These are phyloP conservation scores for Ceratonia siliqua DNA, from an alignment of 306 rosid genomes.

Conservation along the genomic window DNA sequence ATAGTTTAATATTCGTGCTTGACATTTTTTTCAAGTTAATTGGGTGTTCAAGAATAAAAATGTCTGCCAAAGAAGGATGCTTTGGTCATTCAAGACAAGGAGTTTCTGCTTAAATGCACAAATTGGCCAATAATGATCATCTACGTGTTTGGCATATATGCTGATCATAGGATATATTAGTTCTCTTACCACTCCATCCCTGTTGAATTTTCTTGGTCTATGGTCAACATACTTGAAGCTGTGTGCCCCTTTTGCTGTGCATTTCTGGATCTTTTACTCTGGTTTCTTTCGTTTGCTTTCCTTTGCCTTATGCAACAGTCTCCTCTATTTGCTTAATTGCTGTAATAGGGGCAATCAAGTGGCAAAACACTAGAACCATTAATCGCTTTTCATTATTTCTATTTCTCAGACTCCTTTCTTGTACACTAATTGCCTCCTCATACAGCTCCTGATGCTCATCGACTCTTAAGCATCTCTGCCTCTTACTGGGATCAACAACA, in stretches of 20 bases:
- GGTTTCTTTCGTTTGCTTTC: neutral
- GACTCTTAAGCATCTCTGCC: neutral
- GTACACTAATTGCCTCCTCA: neutral
- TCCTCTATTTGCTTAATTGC: neutral
- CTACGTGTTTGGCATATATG: neutral
- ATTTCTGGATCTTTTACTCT: neutral
- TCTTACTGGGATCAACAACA: neutral
- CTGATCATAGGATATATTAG: neutral
- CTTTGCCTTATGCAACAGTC: neutral
- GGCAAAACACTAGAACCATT: neutral
- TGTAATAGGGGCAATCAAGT: neutral
- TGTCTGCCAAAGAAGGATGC: neutral
- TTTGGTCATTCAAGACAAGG: constrained; percentile 21
- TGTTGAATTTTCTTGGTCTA: neutral
- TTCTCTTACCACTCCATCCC: neutral
- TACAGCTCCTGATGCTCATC: neutral
- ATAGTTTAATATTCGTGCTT: neutral
- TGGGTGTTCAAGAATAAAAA: neutral
- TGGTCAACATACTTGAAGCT: neutral
- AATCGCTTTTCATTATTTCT: neutral
- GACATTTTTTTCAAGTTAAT: neutral
- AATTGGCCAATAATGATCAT: neutral
- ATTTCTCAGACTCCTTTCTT: neutral
- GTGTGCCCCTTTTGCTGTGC: neutral
- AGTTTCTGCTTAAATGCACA: neutral